These are phyloP conservation scores for Parmelia sp. DNA, from an alignment of 495 filamentous ascomycete genomes.

Conservation along the genomic window DNA sequence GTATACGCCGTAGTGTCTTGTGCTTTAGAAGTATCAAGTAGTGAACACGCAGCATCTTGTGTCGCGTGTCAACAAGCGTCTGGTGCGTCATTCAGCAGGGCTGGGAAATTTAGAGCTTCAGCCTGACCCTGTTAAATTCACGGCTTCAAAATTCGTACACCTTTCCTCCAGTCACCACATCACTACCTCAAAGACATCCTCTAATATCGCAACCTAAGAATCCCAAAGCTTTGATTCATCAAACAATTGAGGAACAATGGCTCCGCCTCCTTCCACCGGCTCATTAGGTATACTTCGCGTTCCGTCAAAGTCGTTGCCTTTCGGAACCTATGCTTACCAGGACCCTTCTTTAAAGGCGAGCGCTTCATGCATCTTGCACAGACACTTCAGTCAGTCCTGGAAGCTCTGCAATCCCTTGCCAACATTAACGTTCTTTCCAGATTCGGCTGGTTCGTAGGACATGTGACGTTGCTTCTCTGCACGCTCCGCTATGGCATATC, in stretches of 20 bases:
- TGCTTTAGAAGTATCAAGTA: not conserved
- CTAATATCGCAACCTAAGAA: not conserved
- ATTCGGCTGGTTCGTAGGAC: slow-evolving; percentile 88
- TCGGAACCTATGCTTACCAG: slow-evolving; percentile 29
- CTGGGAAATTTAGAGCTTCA: not conserved
- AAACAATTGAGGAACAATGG: slow-evolving; percentile 47
- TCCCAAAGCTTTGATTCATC: slow-evolving; percentile 1
- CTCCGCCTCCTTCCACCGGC: slow-evolving; percentile 54
- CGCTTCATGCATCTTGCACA: slow-evolving; percentile 70
- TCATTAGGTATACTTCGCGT: not conserved
- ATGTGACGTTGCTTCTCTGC: slow-evolving; percentile 75
- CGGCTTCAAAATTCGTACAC: slow-evolving; percentile 1
- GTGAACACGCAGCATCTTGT: not conserved
- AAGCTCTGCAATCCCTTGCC: not conserved
- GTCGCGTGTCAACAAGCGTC: not conserved
- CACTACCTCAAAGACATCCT: not conserved
- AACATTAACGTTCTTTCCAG: slow-evolving; percentile 24
- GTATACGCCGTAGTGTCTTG: too few species aligned
- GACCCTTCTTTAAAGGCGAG: slow-evolving; percentile 64
- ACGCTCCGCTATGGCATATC: slow-evolving; percentile 75
- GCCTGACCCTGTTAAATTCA: slow-evolving; percentile 11
- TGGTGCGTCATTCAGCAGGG: slow-evolving; percentile 3
- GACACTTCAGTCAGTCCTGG: slow-evolving; percentile 72
- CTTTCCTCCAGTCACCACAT: not conserved
- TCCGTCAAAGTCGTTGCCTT: not conserved